Base-by-base conservation (phyloP, 371 early-diverging fungal genomes). In the Conidiobolus incongruus region DNA sequence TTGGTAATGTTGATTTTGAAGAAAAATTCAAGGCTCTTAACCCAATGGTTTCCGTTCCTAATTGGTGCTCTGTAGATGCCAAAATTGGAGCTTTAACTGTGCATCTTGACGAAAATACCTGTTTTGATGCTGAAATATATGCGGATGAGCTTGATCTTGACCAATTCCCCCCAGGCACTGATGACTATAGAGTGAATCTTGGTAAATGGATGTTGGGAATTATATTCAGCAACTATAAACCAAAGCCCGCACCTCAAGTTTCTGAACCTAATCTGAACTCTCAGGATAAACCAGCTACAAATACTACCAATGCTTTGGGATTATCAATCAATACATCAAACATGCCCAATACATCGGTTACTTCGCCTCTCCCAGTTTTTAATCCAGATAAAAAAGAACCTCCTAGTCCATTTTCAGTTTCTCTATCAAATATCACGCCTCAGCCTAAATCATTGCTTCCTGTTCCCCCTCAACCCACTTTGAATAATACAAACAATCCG, bases 61-160 rank as follows among this genome's bases (percentile, higher is more conserved):
- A 77, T 15, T 94, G 95, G 95, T 91, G 93, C 54, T 56, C 75
- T 0, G 67, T 94, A 7, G 91, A 91, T 53, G 87, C 80, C 3
- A 79, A 79, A 35, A 80, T 80, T 40, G 94, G 92, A 22, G 73
- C 71, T 5, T 60, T 94, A 28, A 80, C 83, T 1, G 79, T 92
- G 2, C 85, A 84, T 51, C 45, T 92, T 46, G 83, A 84, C 29
- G 86, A 89, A 46, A 60, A 49, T 1, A 65, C 64, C 26, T 79
- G 77, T 49, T 80, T 72, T 54, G 90, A 89, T 47, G 75, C 78
- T 36, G 87, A 86, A 55, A 66, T 81, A 50, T 86, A 86, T 55
- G 69, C 69, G 1, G 86, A 89, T 46, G 77, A 81, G 45, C 50
- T 63, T 6, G 65, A 63, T 13, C 6, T 8, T 15, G 13, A 32